Evolutionary conservation across 495 filamentous ascomycete genomes (phyloP).

Genomic region (Halenospora varia): DNA sequence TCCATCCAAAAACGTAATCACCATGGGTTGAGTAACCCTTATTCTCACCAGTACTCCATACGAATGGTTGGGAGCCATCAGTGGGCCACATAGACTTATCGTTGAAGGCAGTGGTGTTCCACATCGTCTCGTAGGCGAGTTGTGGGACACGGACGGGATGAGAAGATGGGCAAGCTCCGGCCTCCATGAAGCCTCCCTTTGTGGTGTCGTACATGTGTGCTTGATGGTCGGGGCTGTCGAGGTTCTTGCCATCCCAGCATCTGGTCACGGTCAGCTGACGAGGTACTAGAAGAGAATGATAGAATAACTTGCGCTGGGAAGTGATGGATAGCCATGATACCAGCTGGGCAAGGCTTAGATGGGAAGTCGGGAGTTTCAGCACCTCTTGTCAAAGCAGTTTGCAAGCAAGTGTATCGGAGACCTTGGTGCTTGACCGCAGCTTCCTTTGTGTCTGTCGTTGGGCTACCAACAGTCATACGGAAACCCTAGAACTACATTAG

Average conservation of each 20-base stretch:
- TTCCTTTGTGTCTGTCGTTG: constrained; percentile 39
- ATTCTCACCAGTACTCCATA: constrained; percentile 48
- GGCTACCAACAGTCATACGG: constrained; percentile 68
- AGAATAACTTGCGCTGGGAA: constrained; percentile 53
- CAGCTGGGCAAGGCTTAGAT: constrained; percentile 50
- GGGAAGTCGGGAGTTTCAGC: constrained; percentile 48
- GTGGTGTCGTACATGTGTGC: constrained; percentile 39
- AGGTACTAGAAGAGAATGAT: constrained; percentile 29
- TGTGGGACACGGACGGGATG: constrained; percentile 55
- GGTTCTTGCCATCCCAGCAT: constrained; percentile 82
- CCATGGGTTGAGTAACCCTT: constrained; percentile 60
- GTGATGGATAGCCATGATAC: constrained; percentile 70
- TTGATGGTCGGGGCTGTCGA: constrained; percentile 51
- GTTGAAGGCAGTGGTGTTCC: constrained; percentile 44
- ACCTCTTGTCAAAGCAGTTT: constrained; percentile 29
- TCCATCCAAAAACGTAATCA: constrained; percentile 78
- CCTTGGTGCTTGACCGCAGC: constrained; percentile 29
- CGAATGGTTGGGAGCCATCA: constrained; percentile 44
- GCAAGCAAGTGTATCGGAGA: constrained; percentile 44
- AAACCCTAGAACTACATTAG: constrained; percentile 59
- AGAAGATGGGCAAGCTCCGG: constrained; percentile 40
- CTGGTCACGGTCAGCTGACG: constrained; percentile 18
- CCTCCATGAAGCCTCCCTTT: constrained; percentile 32
- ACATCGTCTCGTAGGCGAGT: constrained; percentile 58
- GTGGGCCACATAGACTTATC: constrained; percentile 42